A percentile compares a stretch with the other conserved stretches of the same genome.
Conservation (phyloP, 495 filamentous ascomycete genomes). For the Hypoxylon intermedium region DNA sequence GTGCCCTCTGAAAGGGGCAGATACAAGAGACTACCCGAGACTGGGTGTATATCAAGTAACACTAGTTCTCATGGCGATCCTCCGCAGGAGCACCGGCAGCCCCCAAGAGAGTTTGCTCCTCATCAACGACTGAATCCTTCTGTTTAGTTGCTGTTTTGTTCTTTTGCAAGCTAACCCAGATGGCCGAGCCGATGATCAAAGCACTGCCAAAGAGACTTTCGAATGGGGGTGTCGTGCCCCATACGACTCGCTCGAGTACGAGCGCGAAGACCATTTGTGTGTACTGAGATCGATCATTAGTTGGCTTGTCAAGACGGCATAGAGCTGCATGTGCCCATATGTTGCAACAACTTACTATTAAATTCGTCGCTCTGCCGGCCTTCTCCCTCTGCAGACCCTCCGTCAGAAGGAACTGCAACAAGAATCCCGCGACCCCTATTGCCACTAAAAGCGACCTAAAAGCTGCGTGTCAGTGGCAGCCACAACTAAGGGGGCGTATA, state of each 20-base stretch:
- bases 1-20: background rate
- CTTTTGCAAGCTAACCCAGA: constrained; percentile 71
- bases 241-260: constrained; percentile 74
- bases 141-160: constrained; percentile 19
- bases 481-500: background rate
- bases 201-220: constrained; percentile 70
- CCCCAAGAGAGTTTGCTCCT: constrained; percentile 46
- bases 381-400: constrained; percentile 72
- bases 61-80: constrained; percentile 12
- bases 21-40: background rate
- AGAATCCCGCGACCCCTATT: constrained; percentile 75
- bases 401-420: constrained; percentile 80
- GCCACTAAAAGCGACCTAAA: constrained; percentile 59
- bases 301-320: background rate
- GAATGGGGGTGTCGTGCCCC: constrained; percentile 68
- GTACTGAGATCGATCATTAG: constrained; percentile 51
- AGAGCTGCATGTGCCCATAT: background rate
- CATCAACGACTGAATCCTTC: constrained; percentile 33
- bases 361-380: constrained; percentile 75
- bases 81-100: constrained; percentile 7
- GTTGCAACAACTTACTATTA: constrained; percentile 56
- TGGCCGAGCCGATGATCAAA: constrained; percentile 73
- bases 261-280: constrained; percentile 84
- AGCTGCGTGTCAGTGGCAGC: background rate
- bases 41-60: background rate